Percentiles rank a stretch among this genome's conserved stretches.
Evolutionary conservation across 495 filamentous ascomycete genomes (phyloP).

Genomic region (Podospora australis): DNA sequence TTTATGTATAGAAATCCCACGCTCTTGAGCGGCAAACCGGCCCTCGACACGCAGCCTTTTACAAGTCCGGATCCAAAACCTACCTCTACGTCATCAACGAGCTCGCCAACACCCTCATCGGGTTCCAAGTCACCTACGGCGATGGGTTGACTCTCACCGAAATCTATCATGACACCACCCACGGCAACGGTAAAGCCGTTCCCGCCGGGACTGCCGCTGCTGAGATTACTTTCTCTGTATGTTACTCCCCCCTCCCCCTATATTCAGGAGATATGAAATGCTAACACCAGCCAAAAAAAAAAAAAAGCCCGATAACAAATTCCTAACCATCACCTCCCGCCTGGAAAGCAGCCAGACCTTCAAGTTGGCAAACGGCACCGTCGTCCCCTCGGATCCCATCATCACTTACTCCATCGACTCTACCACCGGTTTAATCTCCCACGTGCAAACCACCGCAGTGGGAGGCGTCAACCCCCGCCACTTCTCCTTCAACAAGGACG

Average conservation of each 20-base stretch:
- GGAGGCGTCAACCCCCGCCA: constrained; percentile 58
- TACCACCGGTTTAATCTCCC: constrained; percentile 42
- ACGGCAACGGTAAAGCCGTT: constrained; percentile 31
- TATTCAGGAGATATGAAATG: neutral
- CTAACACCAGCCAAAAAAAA: neutral
- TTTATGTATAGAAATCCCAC: no score
- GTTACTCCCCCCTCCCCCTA: constrained; percentile 13
- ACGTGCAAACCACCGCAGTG: constrained; percentile 47
- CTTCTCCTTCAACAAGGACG: constrained; percentile 58
- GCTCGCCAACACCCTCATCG: constrained; percentile 50
- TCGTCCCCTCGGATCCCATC: constrained; percentile 40
- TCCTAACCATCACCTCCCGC: constrained; percentile 59
- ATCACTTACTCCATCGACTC: constrained; percentile 41
- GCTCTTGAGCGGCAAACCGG: constrained; percentile 45
- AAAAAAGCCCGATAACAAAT: constrained; percentile 49
- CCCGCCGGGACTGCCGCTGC: constrained; percentile 42
- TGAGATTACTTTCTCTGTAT: constrained; percentile 56
- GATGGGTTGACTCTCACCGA: constrained; percentile 40
- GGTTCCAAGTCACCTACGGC: constrained; percentile 53
- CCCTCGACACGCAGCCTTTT: constrained; percentile 63
- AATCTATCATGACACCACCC: constrained; percentile 38
- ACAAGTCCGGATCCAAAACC: constrained; percentile 36
- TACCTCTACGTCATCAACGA: constrained; percentile 61
- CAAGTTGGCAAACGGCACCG: constrained; percentile 35
- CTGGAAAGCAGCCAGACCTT: constrained; percentile 47